Evolutionary conservation across 768 basidiomycete species (phyloP), one percentile per base, ranked within the genome.

Genomic region (Lyophyllum shimeji): DNA sequence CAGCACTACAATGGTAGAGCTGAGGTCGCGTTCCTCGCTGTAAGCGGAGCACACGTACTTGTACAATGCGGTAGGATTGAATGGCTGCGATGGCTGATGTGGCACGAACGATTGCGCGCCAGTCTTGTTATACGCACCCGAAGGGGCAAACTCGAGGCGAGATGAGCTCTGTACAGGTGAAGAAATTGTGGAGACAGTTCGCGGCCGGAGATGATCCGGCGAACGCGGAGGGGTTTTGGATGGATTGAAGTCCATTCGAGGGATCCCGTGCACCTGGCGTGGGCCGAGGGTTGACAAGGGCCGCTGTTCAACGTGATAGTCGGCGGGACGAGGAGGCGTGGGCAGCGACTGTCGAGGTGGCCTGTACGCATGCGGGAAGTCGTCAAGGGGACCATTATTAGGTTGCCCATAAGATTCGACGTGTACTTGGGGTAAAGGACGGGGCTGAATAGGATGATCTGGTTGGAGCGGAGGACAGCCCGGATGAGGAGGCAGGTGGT

Each of bases 31-130:
- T 29, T 8, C 15, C 8, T 27, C 3, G 17, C 3, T 18, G 25
- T 29, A 8, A 29, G 37, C 37, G 7, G 9, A 45, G 31, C 2
- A 40, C 1, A 60, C 78, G 47, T 61, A 83, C 87, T 81, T 84
- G 72, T 89, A 89, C 27, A 88, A 77, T 2, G 80, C 72, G 42
- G 31, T 33, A 40, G 53, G 42, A 23, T 50, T 42, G 39, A 76
- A 24, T 77, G 78, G 65, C 81, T 73, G 61, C 81, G 83, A 7
- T 65, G 52, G 49, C 24, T 52, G 39, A 25, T 40, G 11, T 5
- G 47, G n/a, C 7, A 50, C 46, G 29, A 52, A 45, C 2, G 49
- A 39, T 45, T 40, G 20, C 17, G 17, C 42, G 23, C 44, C 56
- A 18, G 27, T 29, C 33, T 60, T 61, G 37, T 33, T 54, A 63